These are phyloP conservation scores for Pseudopediastrum boryanum DNA, from an alignment of 139 green algal species.

Conservation along the genomic window DNA sequence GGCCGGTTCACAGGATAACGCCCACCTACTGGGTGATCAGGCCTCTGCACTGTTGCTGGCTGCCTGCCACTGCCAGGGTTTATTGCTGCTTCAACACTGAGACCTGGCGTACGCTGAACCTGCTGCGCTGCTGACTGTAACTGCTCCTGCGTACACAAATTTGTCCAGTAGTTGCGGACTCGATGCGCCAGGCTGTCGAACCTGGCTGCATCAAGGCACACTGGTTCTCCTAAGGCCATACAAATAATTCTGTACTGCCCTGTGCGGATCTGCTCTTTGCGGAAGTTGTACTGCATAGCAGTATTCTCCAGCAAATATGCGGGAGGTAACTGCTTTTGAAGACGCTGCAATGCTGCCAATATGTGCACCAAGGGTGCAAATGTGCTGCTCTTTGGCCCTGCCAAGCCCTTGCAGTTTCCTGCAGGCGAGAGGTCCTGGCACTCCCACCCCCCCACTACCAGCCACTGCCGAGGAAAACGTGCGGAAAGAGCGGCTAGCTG, in stretches of 20 bases:
- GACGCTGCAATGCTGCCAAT: conserved; percentile 13
- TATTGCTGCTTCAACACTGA: too few species aligned
- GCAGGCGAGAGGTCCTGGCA: conserved; percentile 22
- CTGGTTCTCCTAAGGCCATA: too few species aligned
- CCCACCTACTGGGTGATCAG: too few species aligned
- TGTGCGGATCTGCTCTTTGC: too few species aligned
- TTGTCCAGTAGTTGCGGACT: conserved; percentile 9
- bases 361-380: too few species aligned
- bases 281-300: not conserved
- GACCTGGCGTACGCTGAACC: too few species aligned
- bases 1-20: too few species aligned
- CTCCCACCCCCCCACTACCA: conserved; percentile 26
- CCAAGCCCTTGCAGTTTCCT: not conserved
- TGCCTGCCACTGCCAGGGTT: too few species aligned
- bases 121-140: too few species aligned
- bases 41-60: too few species aligned
- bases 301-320: conserved; percentile 11
- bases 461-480: not conserved
- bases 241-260: not conserved
- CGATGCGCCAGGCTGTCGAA: not conserved
- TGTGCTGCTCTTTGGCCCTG: too few species aligned
- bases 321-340: not conserved
- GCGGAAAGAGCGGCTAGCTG: too few species aligned
- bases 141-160: not conserved
- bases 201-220: conserved; percentile 1